Conservation (phyloP, 2,329 filamentous ascomycete genomes). For the Chrysosporium keratinophilum region DNA sequence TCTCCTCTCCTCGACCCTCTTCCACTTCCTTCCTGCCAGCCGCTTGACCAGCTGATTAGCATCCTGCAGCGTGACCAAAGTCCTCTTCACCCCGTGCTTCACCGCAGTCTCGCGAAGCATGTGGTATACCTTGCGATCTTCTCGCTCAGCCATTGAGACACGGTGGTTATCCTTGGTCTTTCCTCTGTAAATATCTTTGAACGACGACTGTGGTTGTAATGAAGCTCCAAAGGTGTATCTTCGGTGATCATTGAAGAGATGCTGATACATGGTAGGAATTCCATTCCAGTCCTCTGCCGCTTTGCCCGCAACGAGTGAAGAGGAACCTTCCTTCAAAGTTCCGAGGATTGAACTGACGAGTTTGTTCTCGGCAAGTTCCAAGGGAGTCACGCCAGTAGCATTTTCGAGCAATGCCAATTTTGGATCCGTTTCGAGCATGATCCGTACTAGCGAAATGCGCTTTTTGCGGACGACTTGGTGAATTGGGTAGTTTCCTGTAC, state of each 20-base stretch:
- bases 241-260: not conserved
- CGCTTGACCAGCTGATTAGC: slow-evolving; percentile 52
- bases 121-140: not conserved
- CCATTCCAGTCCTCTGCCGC: not conserved
- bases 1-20: slow-evolving; percentile 4
- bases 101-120: not conserved
- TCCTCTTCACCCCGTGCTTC: slow-evolving; percentile 35
- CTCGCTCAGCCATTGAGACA: not conserved
- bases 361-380: slow-evolving; percentile 28
- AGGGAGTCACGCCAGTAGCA: slow-evolving; percentile 61
- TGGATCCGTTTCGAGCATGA: slow-evolving; percentile 45
- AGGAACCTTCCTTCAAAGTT: not conserved
- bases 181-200: not conserved
- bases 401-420: slow-evolving; percentile 61
- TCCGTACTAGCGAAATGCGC: slow-evolving; percentile 46
- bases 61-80: slow-evolving; percentile 47
- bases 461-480: slow-evolving; percentile 36
- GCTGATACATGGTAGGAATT: not conserved
- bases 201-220: too few relatives aligned
- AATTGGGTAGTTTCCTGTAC: slow-evolving; percentile 36
- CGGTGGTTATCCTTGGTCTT: slow-evolving; percentile 1
- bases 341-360: not conserved
- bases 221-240: not conserved
- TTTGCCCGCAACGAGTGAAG: not conserved
- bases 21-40: slow-evolving; percentile 24